Evolutionary conservation across 1,284 basidiomycete genomes (phyloP), one percentile per base, ranked within the genome.

Genomic region (Rhodotorula sp.): DNA sequence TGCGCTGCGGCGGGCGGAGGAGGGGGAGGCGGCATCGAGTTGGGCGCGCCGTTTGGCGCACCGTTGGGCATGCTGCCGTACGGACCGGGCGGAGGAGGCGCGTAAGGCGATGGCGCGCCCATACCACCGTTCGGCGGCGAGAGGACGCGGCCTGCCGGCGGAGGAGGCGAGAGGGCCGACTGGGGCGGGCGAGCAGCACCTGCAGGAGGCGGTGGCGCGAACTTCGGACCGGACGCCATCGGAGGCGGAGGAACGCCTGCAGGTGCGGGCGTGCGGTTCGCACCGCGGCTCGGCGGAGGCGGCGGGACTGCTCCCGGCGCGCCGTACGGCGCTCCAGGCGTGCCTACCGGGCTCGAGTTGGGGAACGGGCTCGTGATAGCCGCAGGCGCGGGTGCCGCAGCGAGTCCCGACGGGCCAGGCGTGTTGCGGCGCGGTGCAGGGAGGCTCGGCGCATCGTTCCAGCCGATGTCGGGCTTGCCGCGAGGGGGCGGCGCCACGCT

Each of bases 311-410:
- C 42, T 14, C 80, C 75, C 19, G 56, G 58, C 8, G 34, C 34
- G 17, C 63, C 61, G 70, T 41, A 52, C 46, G 62, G 85, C 53
- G 41, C 17, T 25, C 60, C 62, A 17, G 66, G 59, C 42, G 53
- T 61, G 1, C 48, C 55, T n/a, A 52, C 73, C 34, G 80, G 78
- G 61, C 45, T 54, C 62, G 80, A 85, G 76, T 91, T 92, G 13
- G 93, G 91, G 88, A 97, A 97, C 1, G 94, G 94, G 42, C 91
- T 88, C 21, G 89, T 89, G 81, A 97, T 96, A 1, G 81, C 78
- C 17, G 56, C 23, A 53, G 91, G 87, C 7, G 84, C 83, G 1
- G 87, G 87, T 77, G 90, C 90, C 14, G 75, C 67, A 2, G 77
- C 78, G 57, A 34, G 34, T 2, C 81, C 82, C 17, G 56, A 25